These are phyloP conservation scores for Fistulifera solaris DNA, from an alignment of 108 stramenopile genomes.

Conservation along the genomic window DNA sequence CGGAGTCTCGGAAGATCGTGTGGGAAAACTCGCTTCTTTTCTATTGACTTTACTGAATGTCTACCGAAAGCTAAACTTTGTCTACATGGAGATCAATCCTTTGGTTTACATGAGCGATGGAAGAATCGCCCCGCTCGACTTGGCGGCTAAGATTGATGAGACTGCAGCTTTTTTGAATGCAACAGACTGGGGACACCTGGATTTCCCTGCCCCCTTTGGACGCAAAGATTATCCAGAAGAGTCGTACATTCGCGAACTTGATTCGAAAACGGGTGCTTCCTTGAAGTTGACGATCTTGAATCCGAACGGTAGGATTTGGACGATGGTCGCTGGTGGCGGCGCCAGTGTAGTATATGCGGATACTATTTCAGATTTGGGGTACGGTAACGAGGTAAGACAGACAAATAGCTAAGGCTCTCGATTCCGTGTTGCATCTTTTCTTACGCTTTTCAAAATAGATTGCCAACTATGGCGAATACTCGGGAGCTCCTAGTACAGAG, in stretches of 20 bases:
- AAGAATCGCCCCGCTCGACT: slow-evolving; percentile 63
- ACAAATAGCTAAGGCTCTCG: neutral
- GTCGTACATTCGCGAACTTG: slow-evolving; percentile 73
- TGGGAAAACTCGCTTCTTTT: slow-evolving; percentile 46
- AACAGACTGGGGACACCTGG: slow-evolving; percentile 74
- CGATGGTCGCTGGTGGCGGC: slow-evolving; percentile 93
- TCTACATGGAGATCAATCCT: slow-evolving; percentile 88
- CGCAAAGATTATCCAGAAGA: slow-evolving; percentile 83
- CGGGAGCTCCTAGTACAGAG: slow-evolving; percentile 80
- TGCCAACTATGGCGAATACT: slow-evolving; percentile 92
- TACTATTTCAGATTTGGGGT: slow-evolving; percentile 87
- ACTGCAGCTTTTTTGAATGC: slow-evolving; percentile 74
- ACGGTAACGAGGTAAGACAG: slow-evolving; percentile 35
- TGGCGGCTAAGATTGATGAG: slow-evolving; percentile 89
- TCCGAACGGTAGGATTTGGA: slow-evolving; percentile 77
- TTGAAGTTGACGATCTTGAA: slow-evolving; percentile 92
- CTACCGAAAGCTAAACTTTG: slow-evolving; percentile 78
- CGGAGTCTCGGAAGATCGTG: slow-evolving; percentile 46
- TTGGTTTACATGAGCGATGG: slow-evolving; percentile 50
- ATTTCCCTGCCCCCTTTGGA: slow-evolving; percentile 78
- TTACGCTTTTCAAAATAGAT: slow-evolving; percentile 14
- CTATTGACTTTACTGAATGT: slow-evolving; percentile 54
- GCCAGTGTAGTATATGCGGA: slow-evolving; percentile 90
- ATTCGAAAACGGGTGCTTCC: slow-evolving; percentile 78
- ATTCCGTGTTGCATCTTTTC: neutral